Conservation (phyloP, 495 filamentous ascomycete species). For the Penicillium silybi region DNA sequence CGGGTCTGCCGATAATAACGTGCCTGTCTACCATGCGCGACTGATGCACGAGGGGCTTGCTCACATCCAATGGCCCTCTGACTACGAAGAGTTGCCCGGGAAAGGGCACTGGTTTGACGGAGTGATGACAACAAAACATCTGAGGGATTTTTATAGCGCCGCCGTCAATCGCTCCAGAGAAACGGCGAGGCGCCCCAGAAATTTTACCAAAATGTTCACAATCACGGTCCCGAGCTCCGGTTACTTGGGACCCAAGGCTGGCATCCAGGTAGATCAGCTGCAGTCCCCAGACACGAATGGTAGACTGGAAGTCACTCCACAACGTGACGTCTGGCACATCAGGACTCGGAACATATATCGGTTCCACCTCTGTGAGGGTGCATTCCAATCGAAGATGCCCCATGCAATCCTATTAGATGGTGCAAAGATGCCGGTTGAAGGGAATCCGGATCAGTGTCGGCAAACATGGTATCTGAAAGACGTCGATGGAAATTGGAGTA, state of each 20-base stretch:
- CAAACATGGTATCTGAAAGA: not conserved
- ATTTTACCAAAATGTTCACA: constrained; percentile 35
- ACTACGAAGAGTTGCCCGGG: constrained; percentile 49
- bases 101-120: constrained; percentile 54
- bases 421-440: not conserved
- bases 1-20: too few species aligned
- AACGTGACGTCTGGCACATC: not conserved
- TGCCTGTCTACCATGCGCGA: too few species aligned
- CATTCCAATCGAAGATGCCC: not conserved
- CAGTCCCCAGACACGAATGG: constrained; percentile 43
- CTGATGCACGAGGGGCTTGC: too few species aligned
- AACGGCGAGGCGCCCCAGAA: too few species aligned
- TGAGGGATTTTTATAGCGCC: constrained; percentile 41
- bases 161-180: not conserved
- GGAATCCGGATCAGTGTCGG: not conserved
- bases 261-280: constrained; percentile 46
- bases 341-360: not conserved
- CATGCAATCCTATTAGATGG: not conserved
- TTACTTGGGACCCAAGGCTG: constrained; percentile 47
- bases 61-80: too few species aligned
- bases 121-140: constrained; percentile 37
- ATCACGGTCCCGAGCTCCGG: constrained; percentile 47
- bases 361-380: not conserved
- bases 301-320: constrained; percentile 25
- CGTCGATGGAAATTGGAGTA: not conserved